Percentiles rank a stretch among this genome's conserved stretches.
Evolutionary conservation across 345 rosid genomes (phyloP).

Genomic region (Toxicodendron radicans): DNA sequence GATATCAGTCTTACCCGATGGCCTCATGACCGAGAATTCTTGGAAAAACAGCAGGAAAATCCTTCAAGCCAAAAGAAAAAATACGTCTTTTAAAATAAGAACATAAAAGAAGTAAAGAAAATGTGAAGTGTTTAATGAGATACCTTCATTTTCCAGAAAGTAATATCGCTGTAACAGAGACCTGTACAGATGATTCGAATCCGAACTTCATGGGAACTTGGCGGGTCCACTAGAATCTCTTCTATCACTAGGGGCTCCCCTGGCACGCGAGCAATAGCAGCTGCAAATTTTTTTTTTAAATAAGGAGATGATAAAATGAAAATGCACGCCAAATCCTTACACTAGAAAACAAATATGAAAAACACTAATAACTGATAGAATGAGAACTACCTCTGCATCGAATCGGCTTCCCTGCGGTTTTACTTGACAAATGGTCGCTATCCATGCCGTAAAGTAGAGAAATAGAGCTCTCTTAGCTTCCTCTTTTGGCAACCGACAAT

Average conservation of each 20-base stretch:
- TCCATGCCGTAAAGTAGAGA: slow-evolving; percentile 24
- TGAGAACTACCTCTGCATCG: slow-evolving; percentile 54
- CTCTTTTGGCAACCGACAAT: neutral
- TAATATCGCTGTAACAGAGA: slow-evolving; percentile 74
- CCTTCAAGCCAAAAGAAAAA: slow-evolving; percentile 36
- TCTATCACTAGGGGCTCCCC: slow-evolving; percentile 79
- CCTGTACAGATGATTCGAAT: slow-evolving; percentile 71
- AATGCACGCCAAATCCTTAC: neutral
- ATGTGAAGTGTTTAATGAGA: neutral
- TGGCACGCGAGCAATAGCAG: slow-evolving; percentile 66
- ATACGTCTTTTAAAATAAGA: neutral
- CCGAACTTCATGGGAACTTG: slow-evolving; percentile 70
- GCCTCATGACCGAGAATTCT: slow-evolving; percentile 94
- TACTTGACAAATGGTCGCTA: slow-evolving; percentile 19
- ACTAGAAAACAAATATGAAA: no score
- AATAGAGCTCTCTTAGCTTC: neutral
- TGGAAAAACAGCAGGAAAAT: slow-evolving; percentile 67
- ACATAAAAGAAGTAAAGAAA: neutral
- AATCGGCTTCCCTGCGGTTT: slow-evolving; percentile 49
- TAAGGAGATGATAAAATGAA: neutral
- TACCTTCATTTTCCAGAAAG: slow-evolving; percentile 77
- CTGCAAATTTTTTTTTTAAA: slow-evolving; percentile 26
- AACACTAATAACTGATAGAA: no score
- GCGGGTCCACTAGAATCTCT: slow-evolving; percentile 77
- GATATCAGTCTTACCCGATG: slow-evolving; percentile 54